Evolutionary conservation across 1,284 basidiomycete genomes (phyloP), one percentile per base, ranked within the genome.

Genomic region (Volvariella volvacea): DNA sequence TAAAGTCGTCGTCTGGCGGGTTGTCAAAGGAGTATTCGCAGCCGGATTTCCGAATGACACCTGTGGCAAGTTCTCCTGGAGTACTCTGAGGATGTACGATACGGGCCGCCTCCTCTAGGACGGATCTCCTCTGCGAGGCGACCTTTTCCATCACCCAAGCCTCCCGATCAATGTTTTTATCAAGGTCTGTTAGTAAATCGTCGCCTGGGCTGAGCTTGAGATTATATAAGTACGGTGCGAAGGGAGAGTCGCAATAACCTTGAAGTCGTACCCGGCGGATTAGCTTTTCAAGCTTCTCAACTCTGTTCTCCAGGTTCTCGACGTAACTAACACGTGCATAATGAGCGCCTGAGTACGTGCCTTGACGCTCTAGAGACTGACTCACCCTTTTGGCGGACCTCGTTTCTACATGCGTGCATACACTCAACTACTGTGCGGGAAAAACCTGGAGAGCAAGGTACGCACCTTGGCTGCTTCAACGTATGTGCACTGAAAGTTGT

Each of bases 351-450:
- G 3, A 20, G 32, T 42, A n/a, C 44, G 31, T n/a, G 22, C n/a
- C n/a, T n/a, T n/a, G n/a, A n/a, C n/a, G n/a, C n/a, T n/a, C n/a
- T 42, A 10, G n/a, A 19, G 64, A 20, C 20, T 16, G 10, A 39
- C 76, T 48, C 57, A 92, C 76, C 88, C 88, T 66, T 92, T 89
- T 1, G 89, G 85, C 21, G 88, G 86, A 2, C 88, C 88, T 31
- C 89, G 80, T 68, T 89, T 86, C 78, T 90, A 50, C 12, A 33
- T 21, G n/a, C n/a, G n/a, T n/a, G n/a, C n/a, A n/a, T n/a, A n/a
- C n/a, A n/a, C n/a, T n/a, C n/a, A n/a, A n/a, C n/a, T n/a, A n/a
- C n/a, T n/a, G 17, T 19, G 12, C 17, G 43, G 25, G 39, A 36
- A 17, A 25, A 15, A 51, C 31, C 17, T 42, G 34, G 37, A 48